Evolutionary conservation across 1,284 basidiomycete genomes (phyloP).

Genomic region (Sphaerobolus stellatus): DNA sequence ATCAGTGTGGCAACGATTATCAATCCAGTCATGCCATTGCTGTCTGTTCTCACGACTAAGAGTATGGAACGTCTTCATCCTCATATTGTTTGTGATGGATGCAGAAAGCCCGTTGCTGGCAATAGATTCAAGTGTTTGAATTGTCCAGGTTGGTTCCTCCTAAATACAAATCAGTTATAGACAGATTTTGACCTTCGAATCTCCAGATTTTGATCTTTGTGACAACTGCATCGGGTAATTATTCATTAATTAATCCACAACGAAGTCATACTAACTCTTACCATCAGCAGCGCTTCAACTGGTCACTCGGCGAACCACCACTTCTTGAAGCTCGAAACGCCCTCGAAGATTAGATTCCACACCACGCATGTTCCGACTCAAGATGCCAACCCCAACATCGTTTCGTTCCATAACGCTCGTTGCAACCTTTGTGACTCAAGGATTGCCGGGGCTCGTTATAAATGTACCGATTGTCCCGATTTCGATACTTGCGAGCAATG

Average conservation of each 20-base stretch:
- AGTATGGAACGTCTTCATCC: constrained; percentile 26
- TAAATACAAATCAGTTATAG: constrained; percentile 7
- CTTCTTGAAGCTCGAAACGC: constrained; percentile 65
- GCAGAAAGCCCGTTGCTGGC: constrained; percentile 54
- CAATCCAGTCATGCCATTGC: not conserved
- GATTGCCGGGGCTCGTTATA: constrained; percentile 68
- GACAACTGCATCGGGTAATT: constrained; percentile 49
- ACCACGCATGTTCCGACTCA: constrained; percentile 25
- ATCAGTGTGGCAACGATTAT: not conserved
- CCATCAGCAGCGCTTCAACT: not conserved
- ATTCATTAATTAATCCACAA: too few relatives aligned
- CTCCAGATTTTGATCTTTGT: constrained; percentile 70
- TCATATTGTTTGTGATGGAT: constrained; percentile 58
- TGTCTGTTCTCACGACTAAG: not conserved
- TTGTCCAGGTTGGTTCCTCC: constrained; percentile 51
- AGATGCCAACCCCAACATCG: constrained; percentile 13
- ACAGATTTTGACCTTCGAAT: not conserved
- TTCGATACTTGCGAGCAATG: constrained; percentile 75
- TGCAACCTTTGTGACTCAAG: constrained; percentile 76
- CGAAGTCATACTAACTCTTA: too few relatives aligned
- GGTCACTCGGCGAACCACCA: constrained; percentile 44
- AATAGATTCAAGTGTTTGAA: constrained; percentile 74
- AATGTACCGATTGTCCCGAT: constrained; percentile 73
- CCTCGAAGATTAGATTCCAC: constrained; percentile 64
- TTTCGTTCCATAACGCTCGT: constrained; percentile 52